A percentile compares a stretch with the other conserved stretches of the same genome.
Evolutionary conservation across 106 monocot species (phyloP).

Genomic region (Phalaenopsis aphrodite): DNA sequence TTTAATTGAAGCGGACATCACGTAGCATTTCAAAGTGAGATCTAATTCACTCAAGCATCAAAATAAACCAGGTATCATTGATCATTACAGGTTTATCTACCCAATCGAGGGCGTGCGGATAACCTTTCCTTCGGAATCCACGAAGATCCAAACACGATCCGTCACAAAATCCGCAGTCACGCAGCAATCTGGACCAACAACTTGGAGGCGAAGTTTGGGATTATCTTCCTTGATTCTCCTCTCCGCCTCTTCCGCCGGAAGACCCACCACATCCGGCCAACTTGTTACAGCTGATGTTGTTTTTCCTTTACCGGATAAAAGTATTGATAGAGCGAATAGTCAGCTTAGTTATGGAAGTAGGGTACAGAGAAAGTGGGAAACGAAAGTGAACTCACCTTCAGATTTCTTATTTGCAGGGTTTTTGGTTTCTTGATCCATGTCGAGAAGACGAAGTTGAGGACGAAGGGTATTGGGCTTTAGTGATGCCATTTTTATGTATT

Average conservation of each 20-base stretch:
- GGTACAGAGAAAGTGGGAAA: not conserved
- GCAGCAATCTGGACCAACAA: constrained; percentile 4
- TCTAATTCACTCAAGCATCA: not conserved
- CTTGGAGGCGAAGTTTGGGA: not conserved
- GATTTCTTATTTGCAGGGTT: not conserved
- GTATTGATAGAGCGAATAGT: not conserved
- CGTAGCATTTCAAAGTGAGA: not conserved
- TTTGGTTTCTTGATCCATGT: not conserved
- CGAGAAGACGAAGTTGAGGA: not conserved
- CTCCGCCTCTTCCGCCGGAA: constrained; percentile 15
- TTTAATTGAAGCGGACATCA: not conserved
- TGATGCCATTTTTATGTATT: too few relatives aligned
- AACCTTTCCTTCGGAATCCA: constrained; percentile 12
- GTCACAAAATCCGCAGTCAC: constrained; percentile 10
- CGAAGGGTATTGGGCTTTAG: not conserved
- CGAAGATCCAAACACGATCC: constrained; percentile 17
- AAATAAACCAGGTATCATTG: not conserved
- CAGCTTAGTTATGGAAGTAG: not conserved
- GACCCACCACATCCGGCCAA: constrained; percentile 24
- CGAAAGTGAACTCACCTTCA: not conserved
- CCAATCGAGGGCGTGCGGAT: constrained; percentile 5
- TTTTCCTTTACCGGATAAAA: not conserved
- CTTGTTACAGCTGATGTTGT: not conserved
- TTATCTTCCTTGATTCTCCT: constrained; percentile 18
- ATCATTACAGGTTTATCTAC: not conserved